phyloP scores from a whole-genome alignment of 331 rosid genomes.

The Acacia concinna region DNA sequence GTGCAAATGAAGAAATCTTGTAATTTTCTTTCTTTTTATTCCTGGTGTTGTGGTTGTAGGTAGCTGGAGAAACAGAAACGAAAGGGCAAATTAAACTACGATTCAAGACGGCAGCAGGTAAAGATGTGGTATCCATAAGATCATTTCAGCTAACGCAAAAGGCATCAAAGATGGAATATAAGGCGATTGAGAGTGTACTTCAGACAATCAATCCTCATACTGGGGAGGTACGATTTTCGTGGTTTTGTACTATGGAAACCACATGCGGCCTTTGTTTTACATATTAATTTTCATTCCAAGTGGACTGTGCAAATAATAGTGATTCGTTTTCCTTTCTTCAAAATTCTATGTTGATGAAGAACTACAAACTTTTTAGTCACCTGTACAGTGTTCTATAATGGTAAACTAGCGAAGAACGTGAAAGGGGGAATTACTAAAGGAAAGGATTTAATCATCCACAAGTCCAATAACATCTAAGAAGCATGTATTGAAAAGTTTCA shows the following conservation, averaged over 20 bases:
- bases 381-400: background rate
- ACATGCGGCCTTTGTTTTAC: background rate
- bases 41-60: conserved; percentile 39
- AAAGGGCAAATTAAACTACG: conserved; percentile 96
- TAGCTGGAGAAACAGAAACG: conserved; percentile 96
- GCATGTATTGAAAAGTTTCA: no score
- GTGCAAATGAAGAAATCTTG: background rate
- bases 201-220: conserved; percentile 92
- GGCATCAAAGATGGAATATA: conserved; percentile 94
- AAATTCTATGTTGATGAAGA: background rate
- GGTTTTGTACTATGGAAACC: background rate
- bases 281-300: background rate
- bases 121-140: conserved; percentile 86
- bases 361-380: background rate
- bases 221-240: conserved; percentile 61
- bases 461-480: no score
- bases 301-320: background rate
- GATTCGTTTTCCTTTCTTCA: background rate
- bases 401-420: no score
- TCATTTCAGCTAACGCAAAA: conserved; percentile 94
- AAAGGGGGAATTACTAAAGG: no score
- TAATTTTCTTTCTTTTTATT: background rate
- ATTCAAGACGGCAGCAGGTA: conserved; percentile 82
- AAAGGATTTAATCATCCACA: no score
- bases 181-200: conserved; percentile 95